phyloP scores from a whole-genome alignment of 257 asterid genomes.

The Solanum appendiculatum region DNA sequence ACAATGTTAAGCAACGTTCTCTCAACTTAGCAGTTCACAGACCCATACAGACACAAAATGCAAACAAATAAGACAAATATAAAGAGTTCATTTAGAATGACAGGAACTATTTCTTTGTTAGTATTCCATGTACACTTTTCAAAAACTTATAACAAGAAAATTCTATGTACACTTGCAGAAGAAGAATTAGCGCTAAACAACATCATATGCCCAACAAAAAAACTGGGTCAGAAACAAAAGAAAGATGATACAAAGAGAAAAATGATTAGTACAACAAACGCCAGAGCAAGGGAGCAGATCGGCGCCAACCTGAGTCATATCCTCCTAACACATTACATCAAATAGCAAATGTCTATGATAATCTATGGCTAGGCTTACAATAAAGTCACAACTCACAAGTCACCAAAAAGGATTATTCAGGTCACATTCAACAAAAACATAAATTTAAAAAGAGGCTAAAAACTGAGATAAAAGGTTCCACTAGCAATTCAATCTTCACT shows the following conservation, averaged over 20 bases:
- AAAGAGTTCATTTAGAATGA: background rate
- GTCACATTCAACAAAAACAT: constrained; percentile 23
- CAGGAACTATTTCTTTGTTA: background rate
- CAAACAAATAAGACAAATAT: background rate
- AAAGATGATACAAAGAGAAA: constrained; percentile 6
- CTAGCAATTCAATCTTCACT: constrained; percentile 18
- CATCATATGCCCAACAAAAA: constrained; percentile 29
- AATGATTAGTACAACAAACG: constrained; percentile 21
- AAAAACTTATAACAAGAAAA: background rate
- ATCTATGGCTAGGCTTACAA: constrained; percentile 33
- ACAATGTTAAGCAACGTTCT: background rate
- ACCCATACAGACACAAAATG: background rate
- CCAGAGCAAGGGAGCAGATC: constrained; percentile 24
- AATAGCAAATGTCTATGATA: constrained; percentile 19
- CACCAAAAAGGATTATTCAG: constrained; percentile 28
- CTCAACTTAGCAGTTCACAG: background rate
- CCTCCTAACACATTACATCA: constrained; percentile 49
- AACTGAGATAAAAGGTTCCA: constrained; percentile 27
- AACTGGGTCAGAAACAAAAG: constrained; percentile 2
- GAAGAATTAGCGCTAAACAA: constrained; percentile 9
- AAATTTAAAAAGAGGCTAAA: constrained; percentile 19
- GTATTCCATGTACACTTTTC: background rate
- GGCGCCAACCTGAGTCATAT: constrained; percentile 24
- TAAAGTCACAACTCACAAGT: constrained; percentile 24
- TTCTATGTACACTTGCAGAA: constrained; percentile 25